A percentile compares a stretch with the other conserved stretches of the same genome.
Evolutionary conservation across 192 early-diverging fungal species (phyloP).

Genomic region (Mortierella claussenii): DNA sequence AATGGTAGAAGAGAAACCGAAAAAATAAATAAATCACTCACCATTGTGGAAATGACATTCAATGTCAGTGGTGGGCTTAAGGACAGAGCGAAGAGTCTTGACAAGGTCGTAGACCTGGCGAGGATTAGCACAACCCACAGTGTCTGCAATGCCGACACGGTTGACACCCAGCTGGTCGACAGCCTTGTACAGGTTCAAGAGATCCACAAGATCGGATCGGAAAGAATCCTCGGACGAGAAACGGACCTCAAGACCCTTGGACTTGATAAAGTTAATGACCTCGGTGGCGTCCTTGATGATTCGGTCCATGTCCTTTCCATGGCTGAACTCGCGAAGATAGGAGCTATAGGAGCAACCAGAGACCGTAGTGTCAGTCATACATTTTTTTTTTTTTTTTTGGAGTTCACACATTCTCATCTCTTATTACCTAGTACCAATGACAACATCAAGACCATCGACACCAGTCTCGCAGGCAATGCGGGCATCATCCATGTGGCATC

Average conservation of each 20-base stretch:
- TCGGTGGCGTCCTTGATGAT: conserved; percentile 96
- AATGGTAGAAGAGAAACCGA: background rate
- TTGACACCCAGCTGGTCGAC: conserved; percentile 99
- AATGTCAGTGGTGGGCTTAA: conserved; percentile 91
- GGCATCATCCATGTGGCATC: conserved; percentile 99
- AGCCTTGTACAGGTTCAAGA: conserved; percentile 94
- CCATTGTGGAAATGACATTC: conserved; percentile 99
- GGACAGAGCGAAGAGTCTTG: conserved; percentile 92
- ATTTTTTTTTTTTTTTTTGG: background rate
- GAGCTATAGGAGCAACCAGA: conserved; percentile 53
- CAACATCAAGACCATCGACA: conserved; percentile 96
- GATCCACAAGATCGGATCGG: conserved; percentile 95
- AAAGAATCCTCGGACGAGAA: conserved; percentile 99
- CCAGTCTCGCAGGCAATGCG: conserved; percentile 96
- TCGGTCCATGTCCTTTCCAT: conserved; percentile 99
- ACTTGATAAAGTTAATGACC: conserved; percentile 96
- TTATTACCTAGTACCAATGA: conserved; percentile 91
- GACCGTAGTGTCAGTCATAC: background rate
- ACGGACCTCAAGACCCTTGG: conserved; percentile 95
- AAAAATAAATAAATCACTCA: conserved; percentile 1
- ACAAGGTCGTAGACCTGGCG: conserved; percentile 98
- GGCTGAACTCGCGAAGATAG: conserved; percentile 96
- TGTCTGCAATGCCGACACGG: conserved; percentile 99
- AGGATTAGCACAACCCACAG: conserved; percentile 98
- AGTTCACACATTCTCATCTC: too few relatives aligned